Conservation (phyloP, 2,329 filamentous ascomycete species). For the Scopulariopsis brevicaulis region DNA sequence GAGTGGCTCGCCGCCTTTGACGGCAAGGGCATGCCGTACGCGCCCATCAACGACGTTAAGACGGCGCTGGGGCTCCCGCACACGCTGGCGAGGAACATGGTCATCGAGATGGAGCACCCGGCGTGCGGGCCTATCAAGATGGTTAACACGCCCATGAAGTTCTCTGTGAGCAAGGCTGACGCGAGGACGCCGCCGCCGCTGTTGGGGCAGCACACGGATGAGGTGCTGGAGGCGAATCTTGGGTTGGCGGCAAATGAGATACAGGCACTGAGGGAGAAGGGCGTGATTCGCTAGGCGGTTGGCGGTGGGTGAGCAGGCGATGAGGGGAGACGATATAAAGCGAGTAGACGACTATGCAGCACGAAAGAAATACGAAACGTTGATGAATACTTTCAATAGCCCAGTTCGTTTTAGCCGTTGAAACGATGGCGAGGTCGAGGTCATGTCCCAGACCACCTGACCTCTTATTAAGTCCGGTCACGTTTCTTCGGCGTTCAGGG, state of each 20-base stretch:
- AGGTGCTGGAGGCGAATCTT: slow-evolving; percentile 56
- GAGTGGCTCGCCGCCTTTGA: slow-evolving; percentile 84
- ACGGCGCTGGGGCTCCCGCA: slow-evolving; percentile 75
- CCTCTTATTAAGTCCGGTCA: background rate
- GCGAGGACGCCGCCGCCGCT: slow-evolving; percentile 72
- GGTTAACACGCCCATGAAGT: slow-evolving; percentile 92
- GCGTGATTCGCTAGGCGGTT: slow-evolving; percentile 44
- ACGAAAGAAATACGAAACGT: too few relatives aligned
- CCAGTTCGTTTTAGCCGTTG: too few relatives aligned
- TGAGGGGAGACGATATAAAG: background rate
- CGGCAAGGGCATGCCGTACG: slow-evolving; percentile 84
- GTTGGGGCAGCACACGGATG: slow-evolving; percentile 77
- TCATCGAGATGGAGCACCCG: slow-evolving; percentile 74
- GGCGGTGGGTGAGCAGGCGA: background rate
- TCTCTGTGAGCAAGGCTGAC: slow-evolving; percentile 68
- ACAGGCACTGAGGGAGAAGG: slow-evolving; percentile 47
- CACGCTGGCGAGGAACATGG: slow-evolving; percentile 77
- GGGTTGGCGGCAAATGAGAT: slow-evolving; percentile 51
- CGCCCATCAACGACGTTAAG: slow-evolving; percentile 89
- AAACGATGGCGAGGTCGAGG: background rate
- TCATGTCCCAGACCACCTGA: background rate
- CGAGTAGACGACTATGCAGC: too few relatives aligned
- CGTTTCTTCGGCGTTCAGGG: background rate
- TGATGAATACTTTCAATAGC: too few relatives aligned
- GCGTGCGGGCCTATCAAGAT: slow-evolving; percentile 77